Evolutionary conservation across 225 moss, liverwort and hornwort species (phyloP).

Genomic region (Bryoerythrophyllum caledonicum): DNA sequence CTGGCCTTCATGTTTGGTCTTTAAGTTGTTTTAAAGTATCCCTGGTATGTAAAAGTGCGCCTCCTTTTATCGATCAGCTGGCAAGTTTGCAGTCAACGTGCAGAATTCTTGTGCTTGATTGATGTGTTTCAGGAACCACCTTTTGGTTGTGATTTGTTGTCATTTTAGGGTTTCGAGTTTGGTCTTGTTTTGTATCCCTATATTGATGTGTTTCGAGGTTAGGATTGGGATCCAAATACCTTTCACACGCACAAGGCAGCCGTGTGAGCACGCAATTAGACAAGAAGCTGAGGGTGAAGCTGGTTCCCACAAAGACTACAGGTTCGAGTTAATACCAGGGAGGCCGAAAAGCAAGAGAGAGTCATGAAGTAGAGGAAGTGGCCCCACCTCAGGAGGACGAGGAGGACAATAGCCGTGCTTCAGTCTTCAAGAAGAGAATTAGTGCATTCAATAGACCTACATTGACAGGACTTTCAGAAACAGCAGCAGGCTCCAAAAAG

Average conservation of each 20-base stretch:
- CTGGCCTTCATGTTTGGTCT: too few relatives aligned
- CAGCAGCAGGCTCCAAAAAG: constrained; percentile 15
- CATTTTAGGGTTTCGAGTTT: too few relatives aligned
- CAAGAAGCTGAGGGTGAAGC: constrained; percentile 24
- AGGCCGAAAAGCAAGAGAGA: constrained; percentile 12
- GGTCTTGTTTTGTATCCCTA: too few relatives aligned
- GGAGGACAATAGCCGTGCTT: constrained; percentile 34
- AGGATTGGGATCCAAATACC: constrained; percentile 27
- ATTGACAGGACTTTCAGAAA: constrained; percentile 20
- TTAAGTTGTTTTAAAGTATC: too few relatives aligned
- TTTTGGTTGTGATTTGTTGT: too few relatives aligned
- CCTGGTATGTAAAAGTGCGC: too few relatives aligned
- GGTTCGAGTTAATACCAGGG: background rate
- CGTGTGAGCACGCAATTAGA: constrained; percentile 19
- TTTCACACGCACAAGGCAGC: constrained; percentile 34
- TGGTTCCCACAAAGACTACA: too few relatives aligned
- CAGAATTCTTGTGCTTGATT: too few relatives aligned
- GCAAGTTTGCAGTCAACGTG: too few relatives aligned
- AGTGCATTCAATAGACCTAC: constrained; percentile 17
- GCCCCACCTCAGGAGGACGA: constrained; percentile 22
- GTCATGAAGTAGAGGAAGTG: constrained; percentile 19
- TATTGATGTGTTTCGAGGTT: constrained; percentile 14
- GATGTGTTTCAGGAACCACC: too few relatives aligned
- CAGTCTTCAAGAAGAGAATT: constrained; percentile 33
- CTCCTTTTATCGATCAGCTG: too few relatives aligned